A percentile compares a stretch with the other conserved stretches of the same genome.
Conservation (phyloP, 2,329 filamentous ascomycete species). For the Didymella exigua region DNA sequence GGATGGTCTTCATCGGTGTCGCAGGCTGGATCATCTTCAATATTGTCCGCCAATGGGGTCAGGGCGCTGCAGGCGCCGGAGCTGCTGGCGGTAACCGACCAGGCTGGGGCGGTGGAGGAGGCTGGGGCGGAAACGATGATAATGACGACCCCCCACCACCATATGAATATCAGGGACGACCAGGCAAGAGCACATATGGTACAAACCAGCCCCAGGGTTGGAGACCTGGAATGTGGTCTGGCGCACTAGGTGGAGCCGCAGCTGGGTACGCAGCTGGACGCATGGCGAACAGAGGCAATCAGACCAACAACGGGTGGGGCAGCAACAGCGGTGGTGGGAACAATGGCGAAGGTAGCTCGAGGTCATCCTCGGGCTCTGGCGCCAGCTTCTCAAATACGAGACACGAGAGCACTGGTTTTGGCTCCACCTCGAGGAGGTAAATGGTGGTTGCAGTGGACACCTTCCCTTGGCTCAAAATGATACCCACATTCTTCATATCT, state of each 20-base stretch:
- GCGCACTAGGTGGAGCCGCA: constrained; percentile 70
- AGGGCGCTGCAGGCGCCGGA: constrained; percentile 29
- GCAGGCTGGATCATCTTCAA: constrained; percentile 67
- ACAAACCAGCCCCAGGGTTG: constrained; percentile 55
- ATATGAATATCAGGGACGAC: constrained; percentile 47
- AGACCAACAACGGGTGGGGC: constrained; percentile 42
- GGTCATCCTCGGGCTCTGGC: constrained; percentile 40
- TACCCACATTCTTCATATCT: constrained; percentile 27
- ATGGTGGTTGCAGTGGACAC: neutral
- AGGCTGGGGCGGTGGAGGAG: constrained; percentile 50
- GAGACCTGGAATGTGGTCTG: constrained; percentile 77
- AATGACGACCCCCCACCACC: constrained; percentile 58
- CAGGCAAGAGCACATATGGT: constrained; percentile 32
- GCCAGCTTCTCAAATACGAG: constrained; percentile 55
- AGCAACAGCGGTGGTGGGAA: constrained; percentile 42
- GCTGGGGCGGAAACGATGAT: constrained; percentile 38
- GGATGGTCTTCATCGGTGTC: constrained; percentile 65
- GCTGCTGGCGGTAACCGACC: constrained; percentile 35
- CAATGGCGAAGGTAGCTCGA: constrained; percentile 47
- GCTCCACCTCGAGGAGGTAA: constrained; percentile 63
- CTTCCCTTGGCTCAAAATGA: constrained; percentile 38
- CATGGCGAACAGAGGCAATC: constrained; percentile 48
- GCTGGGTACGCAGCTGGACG: constrained; percentile 69
- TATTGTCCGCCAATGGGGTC: constrained; percentile 50
- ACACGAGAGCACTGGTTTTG: constrained; percentile 74